These are phyloP conservation scores for Xylaria scruposa DNA, from an alignment of 495 filamentous ascomycete species.

Conservation along the genomic window DNA sequence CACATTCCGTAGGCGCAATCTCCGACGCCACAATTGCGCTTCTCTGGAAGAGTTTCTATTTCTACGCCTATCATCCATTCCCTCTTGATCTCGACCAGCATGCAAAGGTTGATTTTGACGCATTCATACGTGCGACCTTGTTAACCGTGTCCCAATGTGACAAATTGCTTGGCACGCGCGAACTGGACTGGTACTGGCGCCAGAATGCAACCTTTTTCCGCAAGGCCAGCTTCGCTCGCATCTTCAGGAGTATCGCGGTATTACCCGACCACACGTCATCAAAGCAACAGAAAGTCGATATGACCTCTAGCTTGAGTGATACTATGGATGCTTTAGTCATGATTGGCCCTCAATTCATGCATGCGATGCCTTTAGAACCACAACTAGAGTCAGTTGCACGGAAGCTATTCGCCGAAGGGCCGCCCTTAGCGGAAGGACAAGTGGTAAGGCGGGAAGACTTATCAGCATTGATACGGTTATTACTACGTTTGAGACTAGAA, in stretches of 20 bases:
- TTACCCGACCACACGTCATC: not conserved
- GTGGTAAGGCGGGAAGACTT: not conserved
- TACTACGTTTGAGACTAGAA: not conserved
- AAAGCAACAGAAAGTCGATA: not conserved
- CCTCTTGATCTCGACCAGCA: not conserved
- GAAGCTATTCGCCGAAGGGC: conserved; percentile 12
- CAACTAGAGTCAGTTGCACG: not conserved
- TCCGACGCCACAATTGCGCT: not conserved
- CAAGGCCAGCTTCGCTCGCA: not conserved
- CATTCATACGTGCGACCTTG: conserved; percentile 11
- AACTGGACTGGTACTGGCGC: conserved; percentile 29
- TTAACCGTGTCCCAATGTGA: conserved; percentile 25
- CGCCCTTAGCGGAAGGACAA: not conserved
- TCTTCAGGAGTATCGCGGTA: conserved; percentile 1
- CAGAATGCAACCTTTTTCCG: conserved; percentile 17
- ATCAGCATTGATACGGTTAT: not conserved
- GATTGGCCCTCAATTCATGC: conserved; percentile 7
- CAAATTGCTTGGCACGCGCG: conserved; percentile 26
- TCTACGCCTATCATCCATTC: conserved; percentile 18
- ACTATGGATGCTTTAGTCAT: conserved; percentile 16
- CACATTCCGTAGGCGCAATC: not conserved
- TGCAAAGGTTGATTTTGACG: not conserved
- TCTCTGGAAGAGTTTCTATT: conserved; percentile 14
- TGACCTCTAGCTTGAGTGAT: not conserved
- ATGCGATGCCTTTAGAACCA: not conserved